Conservation (phyloP, 1,284 basidiomycete species). For the Pascua guehoae region DNA sequence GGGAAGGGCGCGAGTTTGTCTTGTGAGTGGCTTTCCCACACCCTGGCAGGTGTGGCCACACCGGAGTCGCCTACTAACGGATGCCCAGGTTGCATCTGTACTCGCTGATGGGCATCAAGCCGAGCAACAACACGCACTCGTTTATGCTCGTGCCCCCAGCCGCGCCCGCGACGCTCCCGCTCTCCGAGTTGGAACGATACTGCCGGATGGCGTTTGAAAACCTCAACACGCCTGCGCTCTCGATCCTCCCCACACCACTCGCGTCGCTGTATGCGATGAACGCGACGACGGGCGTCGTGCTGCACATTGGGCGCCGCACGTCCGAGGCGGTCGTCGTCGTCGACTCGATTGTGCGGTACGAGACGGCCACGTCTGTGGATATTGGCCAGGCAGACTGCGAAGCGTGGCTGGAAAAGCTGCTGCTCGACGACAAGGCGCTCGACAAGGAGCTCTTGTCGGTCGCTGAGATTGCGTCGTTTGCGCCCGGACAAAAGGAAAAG, state of each 20-base stretch:
- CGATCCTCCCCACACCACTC: constrained; percentile 77
- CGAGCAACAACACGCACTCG: constrained; percentile 65
- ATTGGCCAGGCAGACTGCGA: constrained; percentile 74
- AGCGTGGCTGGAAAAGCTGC: constrained; percentile 66
- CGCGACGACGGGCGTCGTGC: constrained; percentile 69
- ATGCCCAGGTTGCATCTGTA: constrained; percentile 74
- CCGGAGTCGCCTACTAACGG: constrained; percentile 5
- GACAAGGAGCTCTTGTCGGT: constrained; percentile 57
- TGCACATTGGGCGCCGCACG: constrained; percentile 75
- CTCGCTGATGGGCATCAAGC: constrained; percentile 67
- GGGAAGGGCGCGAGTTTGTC: constrained; percentile 85
- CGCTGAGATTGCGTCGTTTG: constrained; percentile 52
- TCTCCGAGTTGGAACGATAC: constrained; percentile 68
- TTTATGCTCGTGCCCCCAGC: constrained; percentile 55
- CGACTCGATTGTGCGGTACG: constrained; percentile 68
- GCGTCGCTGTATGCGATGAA: constrained; percentile 80
- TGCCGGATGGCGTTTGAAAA: constrained; percentile 90
- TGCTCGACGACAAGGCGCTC: constrained; percentile 61
- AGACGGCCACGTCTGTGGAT: constrained; percentile 59
- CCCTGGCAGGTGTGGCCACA: too few species aligned
- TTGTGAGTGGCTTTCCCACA: constrained; percentile 60
- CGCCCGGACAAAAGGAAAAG: constrained; percentile 28
- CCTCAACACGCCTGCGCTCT: constrained; percentile 87
- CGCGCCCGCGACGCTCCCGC: constrained; percentile 51
- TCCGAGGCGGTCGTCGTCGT: constrained; percentile 67